Base-by-base conservation (phyloP, 768 basidiomycete species). In the Amanita muscaria region DNA sequence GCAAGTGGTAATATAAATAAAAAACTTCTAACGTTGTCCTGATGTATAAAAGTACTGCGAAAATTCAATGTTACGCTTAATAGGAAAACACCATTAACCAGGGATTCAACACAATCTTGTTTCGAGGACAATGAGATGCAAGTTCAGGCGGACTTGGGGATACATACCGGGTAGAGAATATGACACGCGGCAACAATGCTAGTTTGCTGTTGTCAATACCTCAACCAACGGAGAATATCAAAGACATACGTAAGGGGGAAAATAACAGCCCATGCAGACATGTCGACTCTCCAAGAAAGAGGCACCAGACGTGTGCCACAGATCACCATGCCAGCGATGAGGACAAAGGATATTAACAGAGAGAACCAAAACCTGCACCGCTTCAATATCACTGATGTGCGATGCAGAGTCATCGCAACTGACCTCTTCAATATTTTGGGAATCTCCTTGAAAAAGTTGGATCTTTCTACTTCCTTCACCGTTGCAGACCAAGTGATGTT, bases 391-490 rank as follows among this genome's bases (percentile, higher is more conserved):
- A 39, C 14, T 55, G 50, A 12, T 57, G 46, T 22, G 65, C 50
- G 14, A 57, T 42, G 21, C 65, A 56, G 40, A 64, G 65, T 68
- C 33, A 9, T 62, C 35, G 42, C 64, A 59, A 12, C 77, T 59
- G 72, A 87, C 58, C 88, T 72, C 55, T 75, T 79, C 18, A 77
- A 65, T 56, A 93, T 89, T 53, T 82, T 80, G 0, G 90, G 90
- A 21, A 92, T 80, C 61, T 93, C 90, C 55, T 84, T 80, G 71
- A 88, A 90, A 66, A 93, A 91, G 59, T 91, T 91, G 2, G 83
- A 86, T 23, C 79, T 73, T 59, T 89, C 75, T 16, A 92, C 86
- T 55, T 88, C 87, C 64, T 93, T 92, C 62, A 73, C 64, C 21
- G 73, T 77, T n/a, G 74, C 73, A 4, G 70, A 69, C 75, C 74